Percentiles rank a stretch among this genome's conserved stretches.
These are phyloP conservation scores for Ceratocystis variospora DNA, from an alignment of 2,329 filamentous ascomycete species.

Conservation along the genomic window DNA sequence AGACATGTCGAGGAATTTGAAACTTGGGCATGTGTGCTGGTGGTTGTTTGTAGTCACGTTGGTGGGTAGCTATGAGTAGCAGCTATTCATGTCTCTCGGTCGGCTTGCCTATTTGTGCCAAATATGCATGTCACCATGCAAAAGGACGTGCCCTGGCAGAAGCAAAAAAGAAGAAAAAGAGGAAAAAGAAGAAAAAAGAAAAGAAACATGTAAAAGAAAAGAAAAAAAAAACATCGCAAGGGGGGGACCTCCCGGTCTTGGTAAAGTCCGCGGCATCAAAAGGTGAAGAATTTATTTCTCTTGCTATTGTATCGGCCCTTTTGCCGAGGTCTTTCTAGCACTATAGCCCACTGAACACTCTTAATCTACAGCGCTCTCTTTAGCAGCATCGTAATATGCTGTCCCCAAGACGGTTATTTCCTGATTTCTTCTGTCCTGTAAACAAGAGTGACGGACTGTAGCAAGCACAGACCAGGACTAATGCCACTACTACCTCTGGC, in stretches of 20 bases:
- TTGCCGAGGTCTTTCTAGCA: background rate
- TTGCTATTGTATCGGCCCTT: conserved; percentile 1
- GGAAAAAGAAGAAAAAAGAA: too few relatives aligned
- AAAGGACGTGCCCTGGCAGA: background rate
- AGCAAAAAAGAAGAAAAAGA: background rate
- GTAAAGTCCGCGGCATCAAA: background rate
- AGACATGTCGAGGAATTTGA: background rate
- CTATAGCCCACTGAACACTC: background rate
- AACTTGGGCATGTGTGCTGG: background rate
- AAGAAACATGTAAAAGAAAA: background rate
- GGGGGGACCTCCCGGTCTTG: background rate
- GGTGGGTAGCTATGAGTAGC: background rate
- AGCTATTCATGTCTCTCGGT: background rate
- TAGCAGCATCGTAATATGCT: background rate
- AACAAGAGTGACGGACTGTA: background rate
- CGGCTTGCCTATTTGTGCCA: background rate
- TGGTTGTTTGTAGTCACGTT: background rate
- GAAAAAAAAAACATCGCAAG: background rate
- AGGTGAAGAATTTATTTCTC: background rate
- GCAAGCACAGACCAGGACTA: conserved; percentile 5
- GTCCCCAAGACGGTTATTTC: background rate
- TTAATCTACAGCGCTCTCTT: background rate
- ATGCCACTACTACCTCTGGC: background rate
- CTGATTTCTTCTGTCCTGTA: background rate
- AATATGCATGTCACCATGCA: background rate